Base-by-base conservation (phyloP, 2,329 filamentous ascomycete genomes). In the Colletotrichum chrysophilum region DNA sequence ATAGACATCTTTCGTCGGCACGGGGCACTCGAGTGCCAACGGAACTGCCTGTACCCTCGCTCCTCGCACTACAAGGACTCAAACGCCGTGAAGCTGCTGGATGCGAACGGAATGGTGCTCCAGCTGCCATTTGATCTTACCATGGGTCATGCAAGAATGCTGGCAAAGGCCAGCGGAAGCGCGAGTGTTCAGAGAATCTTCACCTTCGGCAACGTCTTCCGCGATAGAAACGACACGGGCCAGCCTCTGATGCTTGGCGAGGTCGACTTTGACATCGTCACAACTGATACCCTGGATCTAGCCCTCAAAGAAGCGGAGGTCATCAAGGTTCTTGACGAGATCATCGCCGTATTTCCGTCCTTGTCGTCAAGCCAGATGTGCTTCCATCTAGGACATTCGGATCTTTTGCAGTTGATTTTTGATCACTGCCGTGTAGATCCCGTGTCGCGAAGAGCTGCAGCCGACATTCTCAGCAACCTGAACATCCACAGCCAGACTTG, bases 211-310 rank as follows among this genome's bases (percentile, higher is more conserved):
- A 93, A 90, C 38, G 96, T 98, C 2, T 98, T 95, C 82, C 92
- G 97, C 55, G 94, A 97, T 78, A 93, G 91, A 61, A 89, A 92
- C 65, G 93, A 93, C 71, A 96, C 95, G 9, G 94, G 95, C 3
- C 94, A 98, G 79, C 97, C 97, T 8, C 90, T 91, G 72, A 94
- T 93, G 80, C 94, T 95, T 82, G 94, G 95, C 12, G 97, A 98
- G 82, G 96, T 97, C 4, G 96, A 98, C 83, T 99, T 98, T 83
- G 97, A 99, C 84, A 96, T 99, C 75, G 91, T 98, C n/a, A 96
- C 96, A 1, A 91, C 92, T 60, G 93, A 96, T 79, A 93, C 94
- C 1, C 85, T 96, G 7, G 96, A 98, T 80, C 87, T 98, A 61
- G 94, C 96, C 2, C 84, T 98, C 71, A 97, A 98, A 80, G 97